Conservation (phyloP, 225 moss, liverwort and hornwort genomes). For the Polytrichum commune region DNA sequence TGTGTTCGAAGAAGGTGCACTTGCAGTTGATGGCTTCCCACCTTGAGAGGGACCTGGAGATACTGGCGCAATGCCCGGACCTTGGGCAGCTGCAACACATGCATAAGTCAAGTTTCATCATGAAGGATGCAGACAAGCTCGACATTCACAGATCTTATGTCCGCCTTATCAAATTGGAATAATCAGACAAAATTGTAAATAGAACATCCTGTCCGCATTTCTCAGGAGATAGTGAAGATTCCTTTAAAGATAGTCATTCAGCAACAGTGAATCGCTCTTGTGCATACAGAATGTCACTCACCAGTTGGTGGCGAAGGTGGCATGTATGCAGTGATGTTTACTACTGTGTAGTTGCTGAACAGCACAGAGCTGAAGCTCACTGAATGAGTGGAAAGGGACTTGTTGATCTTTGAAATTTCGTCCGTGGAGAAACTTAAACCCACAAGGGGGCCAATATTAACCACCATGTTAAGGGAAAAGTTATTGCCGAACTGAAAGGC, state of each 20-base stretch:
- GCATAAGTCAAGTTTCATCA: conserved; percentile 10
- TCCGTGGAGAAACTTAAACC: conserved; percentile 51
- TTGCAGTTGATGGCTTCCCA: conserved; percentile 31
- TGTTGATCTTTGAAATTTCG: conserved; percentile 45
- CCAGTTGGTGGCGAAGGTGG: conserved; percentile 58
- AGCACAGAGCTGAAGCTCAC: conserved; percentile 59
- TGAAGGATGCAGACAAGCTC: not conserved
- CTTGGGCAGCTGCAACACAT: conserved; percentile 30
- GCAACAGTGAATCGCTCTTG: not conserved
- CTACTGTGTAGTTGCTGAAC: conserved; percentile 79
- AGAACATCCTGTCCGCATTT: not conserved
- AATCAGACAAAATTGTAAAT: not conserved
- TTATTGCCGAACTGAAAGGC: conserved; percentile 77
- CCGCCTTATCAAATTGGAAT: not conserved
- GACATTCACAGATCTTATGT: too few species aligned
- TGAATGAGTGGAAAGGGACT: conserved; percentile 46
- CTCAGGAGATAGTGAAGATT: not conserved
- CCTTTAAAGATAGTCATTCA: too few species aligned
- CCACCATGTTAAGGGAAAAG: conserved; percentile 66
- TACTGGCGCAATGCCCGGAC: conserved; percentile 28
- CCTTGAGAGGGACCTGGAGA: conserved; percentile 34
- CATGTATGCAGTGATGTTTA: conserved; percentile 57
- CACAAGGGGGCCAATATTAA: conserved; percentile 63
- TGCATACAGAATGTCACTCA: conserved; percentile 28
- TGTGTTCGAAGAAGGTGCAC: conserved; percentile 39